A percentile compares a stretch with the other conserved stretches of the same genome.
phyloP scores from a whole-genome alignment of 345 rosid species.

The Gossypium longicalyx region DNA sequence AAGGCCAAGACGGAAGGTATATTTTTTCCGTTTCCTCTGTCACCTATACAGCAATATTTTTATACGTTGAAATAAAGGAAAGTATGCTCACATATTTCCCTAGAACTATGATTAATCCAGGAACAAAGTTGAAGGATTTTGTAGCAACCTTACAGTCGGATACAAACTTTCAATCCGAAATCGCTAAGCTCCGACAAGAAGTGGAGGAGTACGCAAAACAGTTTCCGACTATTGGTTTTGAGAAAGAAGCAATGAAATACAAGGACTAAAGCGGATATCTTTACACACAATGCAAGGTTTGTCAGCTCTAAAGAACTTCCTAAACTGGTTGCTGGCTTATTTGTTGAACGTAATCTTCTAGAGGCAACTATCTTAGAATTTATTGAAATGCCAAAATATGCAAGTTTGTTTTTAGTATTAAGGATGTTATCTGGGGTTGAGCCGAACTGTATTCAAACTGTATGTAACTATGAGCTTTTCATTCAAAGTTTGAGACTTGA shows the following conservation, averaged over 20 bases:
- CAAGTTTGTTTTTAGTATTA: neutral
- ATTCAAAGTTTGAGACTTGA: neutral
- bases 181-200: conserved; percentile 53
- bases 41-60: neutral
- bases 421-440: neutral
- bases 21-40: neutral
- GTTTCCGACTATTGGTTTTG: conserved; percentile 84
- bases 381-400: neutral
- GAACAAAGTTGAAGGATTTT: conserved; percentile 83
- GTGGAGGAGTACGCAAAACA: conserved; percentile 81
- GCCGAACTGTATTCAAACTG: neutral
- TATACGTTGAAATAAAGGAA: neutral
- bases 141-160: conserved; percentile 63
- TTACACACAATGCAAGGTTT: conserved; percentile 26
- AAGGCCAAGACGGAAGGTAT: conserved; percentile 68
- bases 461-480: neutral
- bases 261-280: conserved; percentile 40
- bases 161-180: conserved; percentile 52
- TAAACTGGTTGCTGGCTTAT: neutral
- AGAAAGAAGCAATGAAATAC: conserved; percentile 85
- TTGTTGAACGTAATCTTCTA: neutral
- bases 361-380: neutral
- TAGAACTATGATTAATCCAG: conserved; percentile 29
- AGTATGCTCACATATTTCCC: neutral
- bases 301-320: neutral